These are phyloP conservation scores for Vanderwaltozyma yarrowii DNA, from an alignment of 805 yeast species.

Conservation along the genomic window DNA sequence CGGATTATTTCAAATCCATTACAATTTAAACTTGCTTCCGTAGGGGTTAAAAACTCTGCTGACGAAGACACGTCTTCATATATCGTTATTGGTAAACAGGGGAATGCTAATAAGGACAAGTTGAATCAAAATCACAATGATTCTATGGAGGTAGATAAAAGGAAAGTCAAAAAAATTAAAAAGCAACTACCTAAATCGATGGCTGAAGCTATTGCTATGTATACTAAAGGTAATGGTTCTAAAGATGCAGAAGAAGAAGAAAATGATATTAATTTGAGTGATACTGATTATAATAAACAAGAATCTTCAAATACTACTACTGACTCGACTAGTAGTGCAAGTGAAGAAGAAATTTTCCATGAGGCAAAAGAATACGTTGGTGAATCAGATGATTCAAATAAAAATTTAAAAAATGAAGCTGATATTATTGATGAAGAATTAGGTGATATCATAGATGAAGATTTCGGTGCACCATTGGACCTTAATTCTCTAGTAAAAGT, in stretches of 20 bases:
- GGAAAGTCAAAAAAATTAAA: conserved; percentile 36
- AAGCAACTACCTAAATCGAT: conserved; percentile 46
- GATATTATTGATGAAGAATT: conserved; percentile 12
- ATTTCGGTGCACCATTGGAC: conserved; percentile 15
- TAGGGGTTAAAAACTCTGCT: not conserved
- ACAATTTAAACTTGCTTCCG: conserved; percentile 35
- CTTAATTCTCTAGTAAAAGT: too few species aligned
- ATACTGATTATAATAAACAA: conserved; percentile 5
- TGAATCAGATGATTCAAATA: not conserved
- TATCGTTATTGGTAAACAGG: conserved; percentile 33
- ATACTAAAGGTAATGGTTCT: conserved; percentile 8
- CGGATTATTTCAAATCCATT: conserved; percentile 52
- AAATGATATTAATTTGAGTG: too few species aligned
- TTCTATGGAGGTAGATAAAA: too few species aligned
- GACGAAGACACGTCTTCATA: conserved; percentile 36
- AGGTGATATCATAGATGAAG: conserved; percentile 30
- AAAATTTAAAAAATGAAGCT: conserved; percentile 17
- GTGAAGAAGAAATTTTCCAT: conserved; percentile 14
- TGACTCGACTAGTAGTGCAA: too few species aligned
- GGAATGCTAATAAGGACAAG: not conserved
- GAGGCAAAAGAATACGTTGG: conserved; percentile 17
- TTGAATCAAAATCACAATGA: too few species aligned
- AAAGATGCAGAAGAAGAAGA: not conserved
- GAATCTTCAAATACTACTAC: not conserved
- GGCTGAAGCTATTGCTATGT: conserved; percentile 36